Conservation (phyloP, 495 filamentous ascomycete species). For the Penicillium silybi region DNA sequence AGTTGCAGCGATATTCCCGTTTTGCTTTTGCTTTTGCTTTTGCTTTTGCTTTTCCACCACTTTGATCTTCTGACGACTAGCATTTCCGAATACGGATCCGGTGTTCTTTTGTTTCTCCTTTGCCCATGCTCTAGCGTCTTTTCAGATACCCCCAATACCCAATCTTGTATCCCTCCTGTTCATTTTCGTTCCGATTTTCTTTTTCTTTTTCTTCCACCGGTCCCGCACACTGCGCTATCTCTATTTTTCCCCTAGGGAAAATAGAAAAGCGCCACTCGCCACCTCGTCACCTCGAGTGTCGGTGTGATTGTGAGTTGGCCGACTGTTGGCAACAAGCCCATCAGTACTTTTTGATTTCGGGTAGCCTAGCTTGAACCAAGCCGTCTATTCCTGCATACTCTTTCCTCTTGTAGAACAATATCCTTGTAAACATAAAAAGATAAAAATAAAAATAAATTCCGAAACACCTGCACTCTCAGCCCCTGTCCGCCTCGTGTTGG, state of each 20-base stretch:
- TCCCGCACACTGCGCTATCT: conserved; percentile 20
- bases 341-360: not conserved
- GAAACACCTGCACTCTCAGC: not conserved
- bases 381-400: not conserved
- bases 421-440: not conserved
- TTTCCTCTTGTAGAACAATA: not conserved
- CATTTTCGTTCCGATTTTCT: conserved; percentile 19
- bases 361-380: not conserved
- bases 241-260: not conserved
- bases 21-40: not conserved
- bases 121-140: conserved; percentile 13
- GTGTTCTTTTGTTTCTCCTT: conserved; percentile 15
- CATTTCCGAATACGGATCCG: conserved; percentile 18
- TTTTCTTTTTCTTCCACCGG: conserved; percentile 6
- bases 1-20: conserved; percentile 8
- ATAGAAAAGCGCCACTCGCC: not conserved
- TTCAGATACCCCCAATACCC: conserved; percentile 24
- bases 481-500: conserved; percentile 6
- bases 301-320: conserved; percentile 17
- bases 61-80: conserved; percentile 12
- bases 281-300: conserved; percentile 8
- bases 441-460: not conserved
- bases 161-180: conserved; percentile 19
- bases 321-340: not conserved
- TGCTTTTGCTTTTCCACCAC: not conserved